A percentile compares a stretch with the other conserved stretches of the same genome.
phyloP scores from a whole-genome alignment of 1,284 basidiomycete genomes.

The Rhizoctonia solani region DNA sequence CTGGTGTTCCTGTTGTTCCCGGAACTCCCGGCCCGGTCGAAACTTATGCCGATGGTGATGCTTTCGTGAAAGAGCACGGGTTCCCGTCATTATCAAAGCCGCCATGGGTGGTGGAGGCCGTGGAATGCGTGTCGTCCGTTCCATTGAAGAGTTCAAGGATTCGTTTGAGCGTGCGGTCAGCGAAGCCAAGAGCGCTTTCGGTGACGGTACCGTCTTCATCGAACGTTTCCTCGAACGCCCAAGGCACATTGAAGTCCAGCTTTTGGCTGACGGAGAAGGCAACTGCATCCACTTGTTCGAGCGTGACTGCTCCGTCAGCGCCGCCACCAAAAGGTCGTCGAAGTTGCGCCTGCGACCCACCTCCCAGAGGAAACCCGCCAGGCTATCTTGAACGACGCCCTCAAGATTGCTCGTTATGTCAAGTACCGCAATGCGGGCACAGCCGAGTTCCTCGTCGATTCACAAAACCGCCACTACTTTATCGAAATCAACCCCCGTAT shows the following conservation, averaged over 20 bases:
- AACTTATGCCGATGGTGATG: conserved; percentile 78
- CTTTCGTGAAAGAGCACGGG: conserved; percentile 93
- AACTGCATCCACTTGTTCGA: conserved; percentile 98
- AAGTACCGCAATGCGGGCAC: conserved; percentile 97
- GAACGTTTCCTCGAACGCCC: conserved; percentile 97
- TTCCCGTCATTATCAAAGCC: conserved; percentile 99
- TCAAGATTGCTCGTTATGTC: conserved; percentile 91
- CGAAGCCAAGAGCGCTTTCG: conserved; percentile 96
- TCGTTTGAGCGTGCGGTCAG: conserved; percentile 92
- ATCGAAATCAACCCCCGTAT: conserved; percentile 99
- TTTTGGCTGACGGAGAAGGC: conserved; percentile 87
- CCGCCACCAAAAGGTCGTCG: conserved; percentile 98
- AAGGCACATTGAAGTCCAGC: conserved; percentile 96
- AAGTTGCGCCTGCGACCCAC: conserved; percentile 96
- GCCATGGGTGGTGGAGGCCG: conserved; percentile 99
- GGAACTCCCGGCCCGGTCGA: conserved; percentile 95
- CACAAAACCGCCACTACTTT: conserved; percentile 95
- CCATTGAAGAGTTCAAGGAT: conserved; percentile 87
- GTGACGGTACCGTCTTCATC: conserved; percentile 98
- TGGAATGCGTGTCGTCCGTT: conserved; percentile 97
- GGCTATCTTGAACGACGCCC: conserved; percentile 87
- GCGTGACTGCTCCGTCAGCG: conserved; percentile 99
- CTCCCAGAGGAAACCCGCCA: conserved; percentile 90
- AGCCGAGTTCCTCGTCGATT: conserved; percentile 95
- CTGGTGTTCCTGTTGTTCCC: conserved; percentile 94